phyloP scores from a whole-genome alignment of 305 asterid species.

The Fraxinus nigra region DNA sequence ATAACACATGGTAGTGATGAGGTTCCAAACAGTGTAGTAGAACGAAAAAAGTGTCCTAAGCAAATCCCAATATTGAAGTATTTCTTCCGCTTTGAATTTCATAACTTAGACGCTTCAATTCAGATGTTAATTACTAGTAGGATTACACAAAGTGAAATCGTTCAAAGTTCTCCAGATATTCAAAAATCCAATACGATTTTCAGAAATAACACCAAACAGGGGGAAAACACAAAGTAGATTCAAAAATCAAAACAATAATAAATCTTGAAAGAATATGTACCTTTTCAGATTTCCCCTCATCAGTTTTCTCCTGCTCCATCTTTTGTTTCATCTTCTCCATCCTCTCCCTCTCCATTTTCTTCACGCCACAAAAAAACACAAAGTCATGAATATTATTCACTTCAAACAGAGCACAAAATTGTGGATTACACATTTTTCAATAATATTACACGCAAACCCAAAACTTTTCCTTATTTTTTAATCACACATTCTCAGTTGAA shows the following conservation, averaged over 20 bases:
- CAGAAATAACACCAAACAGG: background rate
- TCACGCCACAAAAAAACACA: conserved; percentile 9
- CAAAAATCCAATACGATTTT: background rate
- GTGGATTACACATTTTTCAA: background rate
- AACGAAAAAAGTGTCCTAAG: background rate
- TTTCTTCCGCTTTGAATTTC: background rate
- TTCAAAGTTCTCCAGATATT: background rate
- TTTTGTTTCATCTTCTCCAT: conserved; percentile 48
- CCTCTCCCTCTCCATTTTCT: conserved; percentile 55
- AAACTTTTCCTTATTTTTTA: too few species aligned
- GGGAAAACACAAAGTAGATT: background rate
- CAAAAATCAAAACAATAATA: background rate
- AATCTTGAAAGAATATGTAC: conserved; percentile 15
- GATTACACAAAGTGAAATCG: background rate
- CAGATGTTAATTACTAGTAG: background rate
- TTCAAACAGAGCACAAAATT: background rate
- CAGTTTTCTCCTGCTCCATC: conserved; percentile 43
- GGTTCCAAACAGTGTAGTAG: background rate
- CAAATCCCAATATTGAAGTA: background rate
- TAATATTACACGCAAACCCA: too few species aligned
- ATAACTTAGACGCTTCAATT: background rate
- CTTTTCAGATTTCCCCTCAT: conserved; percentile 47
- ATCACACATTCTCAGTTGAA: too few species aligned
- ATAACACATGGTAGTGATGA: background rate
- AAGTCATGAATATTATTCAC: background rate